Percentiles rank a stretch among this genome's conserved stretches.
Evolutionary conservation across 2,329 filamentous ascomycete genomes (phyloP).

Genomic region (Fusarium sp.): DNA sequence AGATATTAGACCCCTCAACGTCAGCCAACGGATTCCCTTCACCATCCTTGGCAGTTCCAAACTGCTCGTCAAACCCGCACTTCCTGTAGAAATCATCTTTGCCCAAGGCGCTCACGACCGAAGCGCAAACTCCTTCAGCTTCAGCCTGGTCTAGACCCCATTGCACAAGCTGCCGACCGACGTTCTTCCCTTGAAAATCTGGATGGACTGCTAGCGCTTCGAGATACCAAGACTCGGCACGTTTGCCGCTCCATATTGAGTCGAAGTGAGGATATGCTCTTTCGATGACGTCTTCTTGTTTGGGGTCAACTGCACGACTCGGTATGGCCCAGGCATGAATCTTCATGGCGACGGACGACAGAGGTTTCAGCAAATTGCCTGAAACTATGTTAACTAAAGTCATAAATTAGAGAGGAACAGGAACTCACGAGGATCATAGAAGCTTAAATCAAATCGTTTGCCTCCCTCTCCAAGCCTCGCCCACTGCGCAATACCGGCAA

Average conservation of each 20-base stretch:
- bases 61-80: conserved; percentile 31
- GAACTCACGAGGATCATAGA: conserved; percentile 26
- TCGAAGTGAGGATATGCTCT: conserved; percentile 28
- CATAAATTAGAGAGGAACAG: rapidly evolving
- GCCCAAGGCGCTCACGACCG: conserved; percentile 49
- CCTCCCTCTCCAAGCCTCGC: conserved; percentile 31
- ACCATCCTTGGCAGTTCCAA: conserved; percentile 6
- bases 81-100: conserved; percentile 51
- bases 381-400: rapidly evolving
- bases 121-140: conserved; percentile 49
- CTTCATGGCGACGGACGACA: conserved; percentile 23
- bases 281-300: conserved; percentile 23
- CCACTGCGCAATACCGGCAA: conserved; percentile 34
- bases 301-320: conserved; percentile 19
- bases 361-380: conserved; percentile 31
- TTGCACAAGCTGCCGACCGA: conserved; percentile 50
- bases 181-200: conserved; percentile 47
- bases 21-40: conserved; percentile 27
- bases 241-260: conserved; percentile 30
- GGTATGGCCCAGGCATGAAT: conserved; percentile 9
- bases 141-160: conserved; percentile 53
- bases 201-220: conserved; percentile 51
- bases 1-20: conserved; percentile 18
- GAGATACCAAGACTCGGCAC: conserved; percentile 48
- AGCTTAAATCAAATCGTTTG: not conserved